Conservation (phyloP, 2,329 filamentous ascomycete genomes). For the Neopestalotiopsis sp. region DNA sequence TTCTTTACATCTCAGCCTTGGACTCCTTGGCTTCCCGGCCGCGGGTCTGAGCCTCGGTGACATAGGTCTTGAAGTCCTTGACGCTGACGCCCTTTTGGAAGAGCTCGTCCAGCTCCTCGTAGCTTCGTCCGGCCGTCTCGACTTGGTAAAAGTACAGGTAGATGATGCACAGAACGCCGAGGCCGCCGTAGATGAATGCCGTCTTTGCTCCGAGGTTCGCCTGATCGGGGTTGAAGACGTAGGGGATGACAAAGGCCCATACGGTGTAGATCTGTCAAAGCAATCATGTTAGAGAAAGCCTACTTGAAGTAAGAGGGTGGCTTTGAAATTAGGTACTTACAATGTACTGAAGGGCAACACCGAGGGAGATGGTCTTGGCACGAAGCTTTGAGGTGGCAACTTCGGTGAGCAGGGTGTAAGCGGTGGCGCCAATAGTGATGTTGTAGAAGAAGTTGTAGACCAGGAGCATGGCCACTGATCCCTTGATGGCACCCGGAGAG, state of each 20-base stretch:
- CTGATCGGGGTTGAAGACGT: constrained; percentile 35
- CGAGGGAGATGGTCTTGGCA: constrained; percentile 40
- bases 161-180: constrained; percentile 32
- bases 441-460: constrained; percentile 45
- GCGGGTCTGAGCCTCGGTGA: constrained; percentile 3
- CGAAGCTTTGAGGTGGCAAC: constrained; percentile 35
- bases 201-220: constrained; percentile 45
- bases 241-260: constrained; percentile 30
- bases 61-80: constrained; percentile 7
- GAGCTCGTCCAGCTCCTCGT: constrained; percentile 28
- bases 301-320: neutral
- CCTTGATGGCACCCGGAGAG: constrained; percentile 27
- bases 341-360: constrained; percentile 34
- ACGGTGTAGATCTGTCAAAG: constrained; percentile 11
- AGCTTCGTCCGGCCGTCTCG: constrained; percentile 30
- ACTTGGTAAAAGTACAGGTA: constrained; percentile 42
- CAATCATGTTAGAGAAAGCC: neutral
- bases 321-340: neutral
- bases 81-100: constrained; percentile 25
- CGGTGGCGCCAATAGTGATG: constrained; percentile 45
- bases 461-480: constrained; percentile 40
- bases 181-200: constrained; percentile 43
- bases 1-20: neutral
- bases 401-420: constrained; percentile 32
- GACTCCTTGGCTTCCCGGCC: constrained; percentile 3